These are phyloP conservation scores for Kondoa subrosea DNA, from an alignment of 768 basidiomycete species.

Conservation along the genomic window DNA sequence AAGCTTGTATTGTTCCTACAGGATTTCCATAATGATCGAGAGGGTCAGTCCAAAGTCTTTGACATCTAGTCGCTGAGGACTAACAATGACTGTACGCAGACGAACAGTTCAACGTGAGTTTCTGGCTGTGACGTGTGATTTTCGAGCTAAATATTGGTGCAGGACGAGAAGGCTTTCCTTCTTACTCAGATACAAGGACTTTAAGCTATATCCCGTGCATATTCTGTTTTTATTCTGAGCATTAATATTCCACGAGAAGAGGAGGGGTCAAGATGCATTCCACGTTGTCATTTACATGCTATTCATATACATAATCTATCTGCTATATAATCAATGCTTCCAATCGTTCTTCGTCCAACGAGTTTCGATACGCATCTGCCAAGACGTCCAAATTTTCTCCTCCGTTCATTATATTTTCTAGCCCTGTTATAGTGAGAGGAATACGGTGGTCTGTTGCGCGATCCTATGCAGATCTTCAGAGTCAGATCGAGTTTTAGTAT, in stretches of 20 bases:
- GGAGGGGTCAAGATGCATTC: no score
- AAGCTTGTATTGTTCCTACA: slow-evolving; percentile 77
- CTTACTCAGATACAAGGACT: slow-evolving; percentile 76
- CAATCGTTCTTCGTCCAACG: not conserved
- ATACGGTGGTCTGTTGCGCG: slow-evolving; percentile 86
- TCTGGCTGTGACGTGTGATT: not conserved
- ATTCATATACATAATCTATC: not conserved
- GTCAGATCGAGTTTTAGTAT: not conserved
- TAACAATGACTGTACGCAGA: slow-evolving; percentile 47
- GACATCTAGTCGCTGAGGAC: slow-evolving; percentile 5
- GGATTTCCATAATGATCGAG: slow-evolving; percentile 94
- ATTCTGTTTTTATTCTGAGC: not conserved
- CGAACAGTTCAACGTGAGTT: slow-evolving; percentile 73
- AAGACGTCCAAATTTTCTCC: slow-evolving; percentile 23
- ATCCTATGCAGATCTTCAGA: slow-evolving; percentile 39
- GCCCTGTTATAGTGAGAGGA: slow-evolving; percentile 45
- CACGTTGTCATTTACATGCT: not conserved
- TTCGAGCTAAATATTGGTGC: slow-evolving; percentile 5
- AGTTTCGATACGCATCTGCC: not conserved
- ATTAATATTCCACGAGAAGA: no score
- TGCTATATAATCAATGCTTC: not conserved
- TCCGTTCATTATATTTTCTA: slow-evolving; percentile 37
- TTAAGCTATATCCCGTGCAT: slow-evolving; percentile 28
- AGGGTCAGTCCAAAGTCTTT: slow-evolving; percentile 44
- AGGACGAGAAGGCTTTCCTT: slow-evolving; percentile 91